Conservation (phyloP, 768 basidiomycete species). For the Pleurotus salmoneostramineus region DNA sequence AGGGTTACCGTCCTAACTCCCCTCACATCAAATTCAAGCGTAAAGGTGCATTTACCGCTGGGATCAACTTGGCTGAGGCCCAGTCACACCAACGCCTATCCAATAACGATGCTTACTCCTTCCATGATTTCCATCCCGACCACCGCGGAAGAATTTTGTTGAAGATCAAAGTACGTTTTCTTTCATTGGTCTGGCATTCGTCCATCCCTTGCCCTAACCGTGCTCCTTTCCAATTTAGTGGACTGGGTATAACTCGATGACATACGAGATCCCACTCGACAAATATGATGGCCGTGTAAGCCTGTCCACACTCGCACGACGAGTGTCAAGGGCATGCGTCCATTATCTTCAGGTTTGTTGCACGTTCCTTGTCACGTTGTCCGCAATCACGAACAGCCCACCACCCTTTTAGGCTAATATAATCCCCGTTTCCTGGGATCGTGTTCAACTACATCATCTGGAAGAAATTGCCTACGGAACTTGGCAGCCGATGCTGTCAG, state of each 20-base stretch:
- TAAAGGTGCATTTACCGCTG: slow-evolving; percentile 61
- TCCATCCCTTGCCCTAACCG: too few relatives aligned
- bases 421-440: slow-evolving; percentile 67
- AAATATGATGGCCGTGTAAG: slow-evolving; percentile 62
- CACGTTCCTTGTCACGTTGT: slow-evolving; percentile 6
- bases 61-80: slow-evolving; percentile 66
- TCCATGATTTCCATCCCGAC: slow-evolving; percentile 66
- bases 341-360: slow-evolving; percentile 66
- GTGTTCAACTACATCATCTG: slow-evolving; percentile 65
- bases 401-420: slow-evolving; percentile 50
- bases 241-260: slow-evolving; percentile 66
- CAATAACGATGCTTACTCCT: slow-evolving; percentile 56
- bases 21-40: slow-evolving; percentile 69
- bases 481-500: slow-evolving; percentile 69
- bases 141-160: slow-evolving; percentile 53
- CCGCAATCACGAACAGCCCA: slow-evolving; percentile 2
- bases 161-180: slow-evolving; percentile 49
- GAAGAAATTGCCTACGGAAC: slow-evolving; percentile 66
- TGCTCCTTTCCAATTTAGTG: slow-evolving; percentile 37
- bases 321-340: slow-evolving; percentile 66
- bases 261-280: slow-evolving; percentile 73
- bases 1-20: slow-evolving; percentile 40
- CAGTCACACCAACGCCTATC: slow-evolving; percentile 61
- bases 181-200: too few relatives aligned
- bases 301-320: slow-evolving; percentile 62